Evolutionary conservation across 78 protist genomes (phyloP).

Genomic region (Isochrysis galbana): DNA sequence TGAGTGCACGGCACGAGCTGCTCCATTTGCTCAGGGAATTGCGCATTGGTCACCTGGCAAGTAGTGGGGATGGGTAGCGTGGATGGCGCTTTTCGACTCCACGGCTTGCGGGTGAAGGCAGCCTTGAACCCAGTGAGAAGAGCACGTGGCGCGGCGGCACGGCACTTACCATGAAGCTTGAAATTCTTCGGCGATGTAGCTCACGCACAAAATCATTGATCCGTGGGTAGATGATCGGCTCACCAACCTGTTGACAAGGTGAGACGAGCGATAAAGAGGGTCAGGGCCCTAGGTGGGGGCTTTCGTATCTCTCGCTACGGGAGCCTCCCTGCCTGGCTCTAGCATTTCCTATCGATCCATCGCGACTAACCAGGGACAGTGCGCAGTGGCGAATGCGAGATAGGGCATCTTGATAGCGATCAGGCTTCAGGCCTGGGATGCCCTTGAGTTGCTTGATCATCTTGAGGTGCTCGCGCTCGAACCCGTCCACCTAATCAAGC

Average conservation of each 20-base stretch:
- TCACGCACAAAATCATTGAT: slow-evolving; percentile 61
- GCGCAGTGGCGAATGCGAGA: slow-evolving; percentile 77
- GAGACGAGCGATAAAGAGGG: too few species aligned
- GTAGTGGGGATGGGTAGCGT: too few species aligned
- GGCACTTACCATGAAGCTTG: slow-evolving; percentile 90
- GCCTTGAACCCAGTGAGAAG: slow-evolving; percentile 29
- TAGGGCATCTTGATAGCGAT: slow-evolving; percentile 59
- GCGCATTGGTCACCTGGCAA: slow-evolving; percentile 92
- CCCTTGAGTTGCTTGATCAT: slow-evolving; percentile 63
- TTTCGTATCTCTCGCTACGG: too few species aligned
- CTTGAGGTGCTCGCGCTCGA: slow-evolving; percentile 40
- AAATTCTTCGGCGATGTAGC: slow-evolving; percentile 73
- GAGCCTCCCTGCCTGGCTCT: too few species aligned
- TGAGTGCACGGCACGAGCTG: slow-evolving; percentile 77
- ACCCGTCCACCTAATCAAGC: not conserved
- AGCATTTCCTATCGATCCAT: too few species aligned
- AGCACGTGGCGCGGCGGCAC: too few species aligned
- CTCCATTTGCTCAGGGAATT: slow-evolving; percentile 79
- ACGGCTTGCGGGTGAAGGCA: not conserved
- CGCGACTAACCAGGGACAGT: slow-evolving; percentile 86
- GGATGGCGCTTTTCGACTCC: not conserved
- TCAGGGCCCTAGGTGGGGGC: too few species aligned
- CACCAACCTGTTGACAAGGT: too few species aligned
- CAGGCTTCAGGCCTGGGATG: slow-evolving; percentile 54
- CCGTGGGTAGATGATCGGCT: slow-evolving; percentile 87